Base-by-base conservation (phyloP, 176 grass and related monocot species). In the Musa schizocarpa region DNA sequence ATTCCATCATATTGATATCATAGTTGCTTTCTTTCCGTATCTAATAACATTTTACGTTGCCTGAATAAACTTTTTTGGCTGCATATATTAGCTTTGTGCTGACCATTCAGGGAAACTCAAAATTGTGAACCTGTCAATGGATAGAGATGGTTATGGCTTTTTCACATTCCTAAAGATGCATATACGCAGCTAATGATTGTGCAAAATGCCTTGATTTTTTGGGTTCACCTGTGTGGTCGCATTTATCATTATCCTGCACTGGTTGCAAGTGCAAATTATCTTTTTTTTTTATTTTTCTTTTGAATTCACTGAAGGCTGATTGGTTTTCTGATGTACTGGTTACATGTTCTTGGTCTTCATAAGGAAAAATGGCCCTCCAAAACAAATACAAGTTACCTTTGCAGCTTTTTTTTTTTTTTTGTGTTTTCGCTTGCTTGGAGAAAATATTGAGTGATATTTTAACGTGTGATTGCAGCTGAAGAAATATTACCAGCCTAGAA, bases 401-500 rank as follows among this genome's bases (percentile, higher is more conserved):
- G 4, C 34, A 43, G 34, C 34, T 43, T 6, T 43, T 4, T 34
- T 34, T 34, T 34, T 34, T 34, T 3, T 5, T 43, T 4, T 43
- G 4, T 43, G 4, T 43, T 5, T 9, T 69, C 10, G 5, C n/a
- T 29, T 9, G 34, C 16, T 16, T 16, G 11, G 62, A 23, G 21
- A 68, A 34, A 7, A 14, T 9, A 27, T 9, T 20, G 25, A n/a
- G 4, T 21, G 13, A 6, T 17, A 5, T 50, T 71, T 50, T 59
- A 11, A 19, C 20, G 73, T 55, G 13, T 72, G 11, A 75, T 78
- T 78, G 77, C 84, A 98, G 94, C 0, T 98, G 13, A 43, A 85
- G 8, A 86, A 75, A 75, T 98, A 89, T 24, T 98, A 98, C 80
- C 90, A 93, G 72, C 94, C 90, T 0, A 83, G 86, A 82, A 76